phyloP scores from a whole-genome alignment of 1,284 basidiomycete genomes.

The Ustilago trichophora region DNA sequence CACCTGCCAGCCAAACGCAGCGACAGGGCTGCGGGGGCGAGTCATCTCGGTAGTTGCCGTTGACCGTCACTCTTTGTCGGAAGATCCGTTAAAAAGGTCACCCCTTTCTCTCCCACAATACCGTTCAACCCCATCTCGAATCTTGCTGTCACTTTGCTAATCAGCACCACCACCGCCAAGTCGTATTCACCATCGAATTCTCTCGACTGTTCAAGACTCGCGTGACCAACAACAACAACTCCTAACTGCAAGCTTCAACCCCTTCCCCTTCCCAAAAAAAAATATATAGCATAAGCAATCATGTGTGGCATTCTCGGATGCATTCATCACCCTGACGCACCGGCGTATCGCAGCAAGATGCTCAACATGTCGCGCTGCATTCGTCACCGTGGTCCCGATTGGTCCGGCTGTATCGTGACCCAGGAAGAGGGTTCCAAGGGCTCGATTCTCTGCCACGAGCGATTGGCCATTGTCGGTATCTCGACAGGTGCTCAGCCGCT shows the following conservation, averaged over 20 bases:
- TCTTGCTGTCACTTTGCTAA: not conserved
- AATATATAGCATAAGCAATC: conserved; percentile 5
- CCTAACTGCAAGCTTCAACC: not conserved
- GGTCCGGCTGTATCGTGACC: conserved; percentile 65
- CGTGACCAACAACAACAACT: not conserved
- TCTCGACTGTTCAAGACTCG: not conserved
- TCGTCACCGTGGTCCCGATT: conserved; percentile 66
- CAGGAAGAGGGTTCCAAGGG: conserved; percentile 54
- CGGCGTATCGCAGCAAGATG: conserved; percentile 63
- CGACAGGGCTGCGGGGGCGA: conserved; percentile 14
- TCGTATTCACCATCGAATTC: no score
- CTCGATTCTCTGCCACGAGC: conserved; percentile 68
- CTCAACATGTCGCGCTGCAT: conserved; percentile 64
- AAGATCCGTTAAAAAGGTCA: not conserved
- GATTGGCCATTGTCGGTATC: conserved; percentile 94
- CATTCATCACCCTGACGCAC: conserved; percentile 62
- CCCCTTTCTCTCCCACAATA: not conserved
- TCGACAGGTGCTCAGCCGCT: conserved; percentile 98
- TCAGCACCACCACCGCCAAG: conserved; percentile 1
- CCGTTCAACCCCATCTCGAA: not conserved
- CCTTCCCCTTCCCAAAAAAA: no score
- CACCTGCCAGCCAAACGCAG: no score
- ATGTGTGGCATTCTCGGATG: conserved; percentile 66
- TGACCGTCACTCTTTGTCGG: no score
- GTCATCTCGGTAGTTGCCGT: conserved; percentile 1